phyloP scores from a whole-genome alignment of 805 yeast species.

The Lipomyces kockii region DNA sequence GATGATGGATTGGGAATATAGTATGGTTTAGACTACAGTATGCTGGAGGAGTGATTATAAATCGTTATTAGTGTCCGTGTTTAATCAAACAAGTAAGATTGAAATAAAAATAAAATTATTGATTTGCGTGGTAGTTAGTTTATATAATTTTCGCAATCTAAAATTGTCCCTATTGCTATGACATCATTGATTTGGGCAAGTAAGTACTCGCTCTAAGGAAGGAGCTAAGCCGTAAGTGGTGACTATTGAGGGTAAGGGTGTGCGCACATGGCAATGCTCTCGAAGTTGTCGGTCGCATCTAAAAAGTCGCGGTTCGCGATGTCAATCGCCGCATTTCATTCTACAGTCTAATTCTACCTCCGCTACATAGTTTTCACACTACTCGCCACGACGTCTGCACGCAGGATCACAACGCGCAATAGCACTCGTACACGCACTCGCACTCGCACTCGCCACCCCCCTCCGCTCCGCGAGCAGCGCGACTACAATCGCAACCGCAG shows the following conservation, averaged over 20 bases:
- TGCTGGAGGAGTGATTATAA: not conserved
- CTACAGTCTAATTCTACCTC: not conserved
- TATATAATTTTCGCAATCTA: no score
- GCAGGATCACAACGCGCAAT: not conserved
- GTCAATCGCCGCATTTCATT: not conserved
- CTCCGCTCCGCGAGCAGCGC: slow-evolving; percentile 5
- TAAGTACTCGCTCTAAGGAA: no score
- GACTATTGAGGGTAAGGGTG: no score
- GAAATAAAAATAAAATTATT: no score
- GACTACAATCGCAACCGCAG: not conserved
- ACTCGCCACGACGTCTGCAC: not conserved
- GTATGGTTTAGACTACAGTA: not conserved
- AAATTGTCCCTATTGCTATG: no score
- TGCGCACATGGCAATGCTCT: no score
- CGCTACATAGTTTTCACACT: not conserved
- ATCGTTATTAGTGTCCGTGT: not conserved
- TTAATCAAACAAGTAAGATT: no score
- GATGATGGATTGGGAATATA: not conserved
- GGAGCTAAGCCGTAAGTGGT: no score
- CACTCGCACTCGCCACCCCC: not conserved
- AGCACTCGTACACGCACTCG: not conserved
- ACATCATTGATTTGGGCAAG: no score
- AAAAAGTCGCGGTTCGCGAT: not conserved
- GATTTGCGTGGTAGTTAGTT: no score
- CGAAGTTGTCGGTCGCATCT: no score